Base-by-base conservation (phyloP, 768 basidiomycete genomes). In the Termitomyces sp. region DNA sequence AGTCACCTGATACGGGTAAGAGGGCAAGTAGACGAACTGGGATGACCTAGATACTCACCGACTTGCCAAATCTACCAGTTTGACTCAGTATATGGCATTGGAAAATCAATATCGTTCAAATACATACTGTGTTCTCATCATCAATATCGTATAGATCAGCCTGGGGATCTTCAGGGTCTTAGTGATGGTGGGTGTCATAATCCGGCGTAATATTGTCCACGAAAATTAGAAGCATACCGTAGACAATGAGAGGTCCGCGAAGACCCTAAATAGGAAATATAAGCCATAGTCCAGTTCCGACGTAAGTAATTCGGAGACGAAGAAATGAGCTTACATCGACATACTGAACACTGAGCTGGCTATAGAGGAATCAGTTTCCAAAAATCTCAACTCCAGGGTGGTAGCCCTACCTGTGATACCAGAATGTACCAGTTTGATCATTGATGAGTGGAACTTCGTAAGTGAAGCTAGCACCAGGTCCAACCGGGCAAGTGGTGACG, bases 1-100 rank as follows among this genome's bases (percentile, higher is more conserved):
- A 81, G 52, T 81, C 80, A 33, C 76, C 68, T 39, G 0, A 22
- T 0, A 18, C n/a, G n/a, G n/a, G 7, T 5, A 31, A 13, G 5
- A 25, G 7, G 35, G 31, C 31, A 9, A 31, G 16, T 25, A 13
- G 31, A n/a, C 2, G 5, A 9, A 18, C n/a, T 3, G n/a, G 7
- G 15, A 15, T 16, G 32, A 41, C 18, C 13, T 22, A 29, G 2
- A 4, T 16, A 7, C 57, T 55, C 40, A 61, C 64, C 66, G 23
- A 65, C 15, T 61, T 66, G 63, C 45, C 60, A 56, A 46, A 66
- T 63, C 63, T 66, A 50, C 27, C 4, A 42, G 4, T 16, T 5
- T 12, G 12, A 27, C 7, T 44, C 0, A 40, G 7, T 43, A 27
- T 2, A 2, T 16, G 20, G 1, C 10, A 5, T 7, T 9, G 1